These are phyloP conservation scores for Stropharia rugosoannulata DNA, from an alignment of 768 basidiomycete species.

Conservation along the genomic window DNA sequence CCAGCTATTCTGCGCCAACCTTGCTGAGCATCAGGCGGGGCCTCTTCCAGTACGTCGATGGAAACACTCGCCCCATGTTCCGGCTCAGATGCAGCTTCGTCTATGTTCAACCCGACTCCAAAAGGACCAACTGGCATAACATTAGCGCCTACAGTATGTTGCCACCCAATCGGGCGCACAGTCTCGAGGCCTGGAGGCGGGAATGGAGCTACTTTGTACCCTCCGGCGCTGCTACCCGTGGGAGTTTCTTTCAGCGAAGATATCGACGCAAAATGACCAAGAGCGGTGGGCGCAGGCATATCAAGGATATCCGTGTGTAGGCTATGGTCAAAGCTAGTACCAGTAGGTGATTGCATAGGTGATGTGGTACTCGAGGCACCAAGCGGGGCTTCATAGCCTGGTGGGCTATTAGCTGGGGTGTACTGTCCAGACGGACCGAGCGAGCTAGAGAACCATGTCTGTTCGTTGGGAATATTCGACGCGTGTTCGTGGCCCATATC, in stretches of 20 bases:
- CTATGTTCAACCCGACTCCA: constrained; percentile 2
- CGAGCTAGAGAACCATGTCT: constrained; percentile 23
- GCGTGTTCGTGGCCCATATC: constrained; percentile 12
- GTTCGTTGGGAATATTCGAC: constrained; percentile 11
- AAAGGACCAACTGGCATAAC: not conserved
- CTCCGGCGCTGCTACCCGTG: constrained; percentile 30
- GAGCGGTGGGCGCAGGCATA: constrained; percentile 51
- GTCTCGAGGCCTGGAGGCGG: constrained; percentile 36
- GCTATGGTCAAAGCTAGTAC: constrained; percentile 4
- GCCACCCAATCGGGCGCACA: constrained; percentile 31
- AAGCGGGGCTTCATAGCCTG: constrained; percentile 23
- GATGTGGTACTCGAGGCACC: constrained; percentile 14
- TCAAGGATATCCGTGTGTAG: constrained; percentile 28
- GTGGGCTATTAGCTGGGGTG: constrained; percentile 9
- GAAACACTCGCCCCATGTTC: constrained; percentile 31
- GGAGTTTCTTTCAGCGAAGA: constrained; percentile 34
- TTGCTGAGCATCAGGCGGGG: constrained; percentile 59
- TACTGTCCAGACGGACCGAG: constrained; percentile 6
- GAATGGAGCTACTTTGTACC: constrained; percentile 25
- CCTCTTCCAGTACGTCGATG: constrained; percentile 68
- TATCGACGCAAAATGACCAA: constrained; percentile 45
- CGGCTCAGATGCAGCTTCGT: constrained; percentile 18
- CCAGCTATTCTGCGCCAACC: constrained; percentile 58
- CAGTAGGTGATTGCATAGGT: constrained; percentile 6
- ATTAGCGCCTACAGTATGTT: constrained; percentile 12